Conservation (phyloP, 352 stramenopile species). For the Phytopythium montanum region DNA sequence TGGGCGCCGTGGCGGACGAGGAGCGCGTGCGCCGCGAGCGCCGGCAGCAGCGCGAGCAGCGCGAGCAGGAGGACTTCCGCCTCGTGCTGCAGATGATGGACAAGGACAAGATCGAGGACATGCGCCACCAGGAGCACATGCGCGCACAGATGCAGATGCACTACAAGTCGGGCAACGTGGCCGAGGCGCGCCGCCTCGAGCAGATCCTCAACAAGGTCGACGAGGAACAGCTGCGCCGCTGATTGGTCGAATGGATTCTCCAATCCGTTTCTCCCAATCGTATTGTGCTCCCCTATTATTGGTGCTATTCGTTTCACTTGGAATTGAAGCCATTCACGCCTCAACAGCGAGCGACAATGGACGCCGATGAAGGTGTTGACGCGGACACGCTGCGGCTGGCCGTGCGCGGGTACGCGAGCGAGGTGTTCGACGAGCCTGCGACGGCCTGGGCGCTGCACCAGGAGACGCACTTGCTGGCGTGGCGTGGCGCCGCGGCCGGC, state of each 20-base stretch:
- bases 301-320: not conserved
- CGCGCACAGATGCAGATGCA: slow-evolving; percentile 87
- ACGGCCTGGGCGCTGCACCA: slow-evolving; percentile 45
- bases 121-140: slow-evolving; percentile 82
- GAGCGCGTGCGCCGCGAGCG: slow-evolving; percentile 63
- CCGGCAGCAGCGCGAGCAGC: slow-evolving; percentile 39
- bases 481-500: slow-evolving; percentile 28
- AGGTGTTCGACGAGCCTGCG: slow-evolving; percentile 45
- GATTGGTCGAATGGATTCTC: not conserved
- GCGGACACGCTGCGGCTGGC: slow-evolving; percentile 18
- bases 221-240: slow-evolving; percentile 30
- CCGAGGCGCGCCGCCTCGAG: slow-evolving; percentile 81
- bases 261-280: not conserved
- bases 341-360: not conserved
- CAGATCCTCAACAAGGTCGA: slow-evolving; percentile 66
- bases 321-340: not conserved
- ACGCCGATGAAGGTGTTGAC: not conserved
- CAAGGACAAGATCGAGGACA: slow-evolving; percentile 82
- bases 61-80: slow-evolving; percentile 73
- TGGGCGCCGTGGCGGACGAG: slow-evolving; percentile 43
- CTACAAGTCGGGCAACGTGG: slow-evolving; percentile 88
- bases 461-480: slow-evolving; percentile 55
- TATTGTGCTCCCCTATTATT: not conserved
- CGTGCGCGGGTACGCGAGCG: slow-evolving; percentile 43
- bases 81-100: slow-evolving; percentile 82